These are phyloP conservation scores for Exobasidium cylindrosporum DNA, from an alignment of 1,284 basidiomycete species.

Conservation along the genomic window DNA sequence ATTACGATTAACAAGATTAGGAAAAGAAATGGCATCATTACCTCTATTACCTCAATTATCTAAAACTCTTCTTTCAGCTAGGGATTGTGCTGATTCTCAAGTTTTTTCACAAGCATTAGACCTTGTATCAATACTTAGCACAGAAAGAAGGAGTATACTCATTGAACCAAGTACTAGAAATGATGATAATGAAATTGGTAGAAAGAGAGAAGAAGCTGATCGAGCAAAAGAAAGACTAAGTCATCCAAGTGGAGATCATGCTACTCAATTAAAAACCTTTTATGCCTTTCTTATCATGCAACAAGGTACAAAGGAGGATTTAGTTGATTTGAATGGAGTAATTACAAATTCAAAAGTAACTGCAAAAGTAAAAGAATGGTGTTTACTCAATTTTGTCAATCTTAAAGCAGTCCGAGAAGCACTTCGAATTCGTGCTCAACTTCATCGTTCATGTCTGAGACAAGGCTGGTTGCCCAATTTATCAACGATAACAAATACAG, in stretches of 20 bases:
- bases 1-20: slow-evolving; percentile 38
- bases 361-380: slow-evolving; percentile 56
- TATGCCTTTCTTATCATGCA: slow-evolving; percentile 44
- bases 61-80: slow-evolving; percentile 42
- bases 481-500: neutral
- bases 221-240: slow-evolving; percentile 55
- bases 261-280: slow-evolving; percentile 47
- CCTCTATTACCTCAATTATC: slow-evolving; percentile 47
- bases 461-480: neutral
- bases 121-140: slow-evolving; percentile 48
- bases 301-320: slow-evolving; percentile 11
- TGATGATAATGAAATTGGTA: slow-evolving; percentile 1
- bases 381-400: slow-evolving; percentile 42
- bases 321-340: slow-evolving; percentile 1
- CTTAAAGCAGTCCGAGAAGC: slow-evolving; percentile 44
- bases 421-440: slow-evolving; percentile 42
- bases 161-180: slow-evolving; percentile 22
- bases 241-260: slow-evolving; percentile 47
- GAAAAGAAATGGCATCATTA: slow-evolving; percentile 41
- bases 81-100: slow-evolving; percentile 35
- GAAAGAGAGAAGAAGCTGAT: slow-evolving; percentile 40
- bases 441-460: slow-evolving; percentile 32
- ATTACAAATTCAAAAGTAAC: slow-evolving; percentile 7
- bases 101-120: slow-evolving; percentile 28
- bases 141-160: slow-evolving; percentile 35